Conservation (phyloP, 495 filamentous ascomycete species). For the Peziza echinospora region DNA sequence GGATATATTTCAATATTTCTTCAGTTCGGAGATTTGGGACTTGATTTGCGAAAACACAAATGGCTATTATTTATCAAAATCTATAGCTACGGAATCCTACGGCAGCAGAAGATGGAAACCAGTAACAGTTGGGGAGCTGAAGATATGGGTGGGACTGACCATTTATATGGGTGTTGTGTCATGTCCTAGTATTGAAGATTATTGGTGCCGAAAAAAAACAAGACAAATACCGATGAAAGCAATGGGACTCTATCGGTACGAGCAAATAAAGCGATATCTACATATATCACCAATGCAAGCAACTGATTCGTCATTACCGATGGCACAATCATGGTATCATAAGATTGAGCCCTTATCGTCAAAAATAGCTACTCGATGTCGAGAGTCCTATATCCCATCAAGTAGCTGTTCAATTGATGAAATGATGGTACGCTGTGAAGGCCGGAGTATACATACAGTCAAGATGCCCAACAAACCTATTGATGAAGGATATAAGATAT, state of each 20-base stretch:
- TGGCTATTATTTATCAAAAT: neutral
- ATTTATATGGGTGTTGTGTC: constrained; percentile 1
- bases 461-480: constrained; percentile 6
- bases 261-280: no score
- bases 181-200: neutral
- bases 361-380: neutral
- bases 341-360: neutral
- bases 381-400: constrained; percentile 3
- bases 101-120: no score
- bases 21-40: no score
- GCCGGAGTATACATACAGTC: constrained; percentile 3
- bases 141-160: constrained; percentile 37
- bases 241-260: no score
- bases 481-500: no score
- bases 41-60: neutral
- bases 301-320: neutral
- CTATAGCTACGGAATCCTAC: no score
- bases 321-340: neutral
- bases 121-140: constrained; percentile 69
- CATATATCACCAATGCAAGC: no score
- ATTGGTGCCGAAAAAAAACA: neutral
- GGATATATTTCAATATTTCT: no score
- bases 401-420: constrained; percentile 3
- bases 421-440: constrained; percentile 4
- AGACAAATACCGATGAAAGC: neutral